phyloP scores from a whole-genome alignment of 331 rosid species.

The Pyrus hybrid region DNA sequence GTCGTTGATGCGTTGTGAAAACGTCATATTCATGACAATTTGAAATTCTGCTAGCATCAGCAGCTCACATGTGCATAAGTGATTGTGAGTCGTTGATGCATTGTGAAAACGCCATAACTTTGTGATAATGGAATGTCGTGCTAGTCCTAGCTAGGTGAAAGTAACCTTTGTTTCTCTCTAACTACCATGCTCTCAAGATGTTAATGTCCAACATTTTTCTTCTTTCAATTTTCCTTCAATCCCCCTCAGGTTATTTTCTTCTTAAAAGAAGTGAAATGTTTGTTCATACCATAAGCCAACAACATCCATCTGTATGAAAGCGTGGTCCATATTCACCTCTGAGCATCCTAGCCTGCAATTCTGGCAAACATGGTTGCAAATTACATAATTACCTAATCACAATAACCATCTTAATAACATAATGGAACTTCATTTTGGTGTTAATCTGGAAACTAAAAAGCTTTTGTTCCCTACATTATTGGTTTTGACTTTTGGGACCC shows the following conservation, averaged over 20 bases:
- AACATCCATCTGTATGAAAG: background rate
- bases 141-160: background rate
- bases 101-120: background rate
- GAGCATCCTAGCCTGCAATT: conserved; percentile 10
- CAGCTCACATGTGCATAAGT: background rate
- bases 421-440: background rate
- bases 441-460: too few relatives aligned
- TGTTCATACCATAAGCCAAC: background rate
- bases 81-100: background rate
- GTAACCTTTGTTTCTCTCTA: background rate
- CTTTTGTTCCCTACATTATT: background rate
- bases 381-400: background rate
- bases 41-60: too few relatives aligned
- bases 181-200: background rate
- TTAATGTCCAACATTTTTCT: background rate
- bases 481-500: background rate
- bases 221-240: background rate
- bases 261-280: conserved; percentile 24
- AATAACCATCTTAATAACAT: background rate
- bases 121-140: background rate
- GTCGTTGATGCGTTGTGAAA: too few relatives aligned
- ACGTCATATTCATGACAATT: too few relatives aligned
- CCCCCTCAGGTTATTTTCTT: conserved; percentile 3
- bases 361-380: background rate
- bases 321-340: conserved; percentile 9